Evolutionary conservation across 1,284 basidiomycete genomes (phyloP).

Genomic region (Boletellus deceptivus): DNA sequence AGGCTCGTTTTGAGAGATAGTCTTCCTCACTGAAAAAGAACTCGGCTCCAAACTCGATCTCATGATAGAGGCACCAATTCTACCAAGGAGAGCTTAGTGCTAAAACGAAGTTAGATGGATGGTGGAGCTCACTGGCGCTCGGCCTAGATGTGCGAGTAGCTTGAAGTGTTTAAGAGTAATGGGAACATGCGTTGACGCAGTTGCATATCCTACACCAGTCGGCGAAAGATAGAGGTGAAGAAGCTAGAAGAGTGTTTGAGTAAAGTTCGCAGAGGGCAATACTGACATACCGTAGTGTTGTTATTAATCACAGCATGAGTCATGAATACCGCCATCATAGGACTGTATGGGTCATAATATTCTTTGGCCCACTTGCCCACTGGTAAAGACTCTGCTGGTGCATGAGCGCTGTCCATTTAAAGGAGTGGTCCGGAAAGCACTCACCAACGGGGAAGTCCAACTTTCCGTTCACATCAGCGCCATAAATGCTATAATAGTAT

Average conservation of each 20-base stretch:
- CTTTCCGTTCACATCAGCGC: slow-evolving; percentile 44
- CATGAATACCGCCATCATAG: slow-evolving; percentile 64
- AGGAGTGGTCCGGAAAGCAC: slow-evolving; percentile 4
- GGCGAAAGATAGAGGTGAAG: slow-evolving; percentile 44
- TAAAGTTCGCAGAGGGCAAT: not conserved
- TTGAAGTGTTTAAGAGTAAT: slow-evolving; percentile 72
- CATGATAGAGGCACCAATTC: slow-evolving; percentile 52
- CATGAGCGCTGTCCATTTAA: slow-evolving; percentile 1
- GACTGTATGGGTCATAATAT: slow-evolving; percentile 52
- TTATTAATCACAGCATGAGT: slow-evolving; percentile 68
- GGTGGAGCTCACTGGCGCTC: slow-evolving; percentile 47
- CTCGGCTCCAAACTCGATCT: slow-evolving; percentile 60
- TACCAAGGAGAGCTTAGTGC: slow-evolving; percentile 23
- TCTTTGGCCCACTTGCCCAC: slow-evolving; percentile 60
- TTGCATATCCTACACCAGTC: slow-evolving; percentile 27
- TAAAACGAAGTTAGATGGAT: not conserved
- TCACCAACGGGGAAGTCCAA: slow-evolving; percentile 54
- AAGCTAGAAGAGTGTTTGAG: slow-evolving; percentile 37
- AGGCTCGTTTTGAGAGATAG: slow-evolving; percentile 43
- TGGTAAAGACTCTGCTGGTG: slow-evolving; percentile 47
- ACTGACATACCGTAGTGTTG: slow-evolving; percentile 46
- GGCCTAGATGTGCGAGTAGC: slow-evolving; percentile 61
- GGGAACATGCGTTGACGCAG: slow-evolving; percentile 48
- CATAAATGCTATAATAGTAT: slow-evolving; percentile 44
- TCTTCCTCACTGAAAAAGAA: slow-evolving; percentile 68